A percentile compares a stretch with the other conserved stretches of the same genome.
Evolutionary conservation across 345 rosid species (phyloP).

Genomic region (Fremontodendron californicum): DNA sequence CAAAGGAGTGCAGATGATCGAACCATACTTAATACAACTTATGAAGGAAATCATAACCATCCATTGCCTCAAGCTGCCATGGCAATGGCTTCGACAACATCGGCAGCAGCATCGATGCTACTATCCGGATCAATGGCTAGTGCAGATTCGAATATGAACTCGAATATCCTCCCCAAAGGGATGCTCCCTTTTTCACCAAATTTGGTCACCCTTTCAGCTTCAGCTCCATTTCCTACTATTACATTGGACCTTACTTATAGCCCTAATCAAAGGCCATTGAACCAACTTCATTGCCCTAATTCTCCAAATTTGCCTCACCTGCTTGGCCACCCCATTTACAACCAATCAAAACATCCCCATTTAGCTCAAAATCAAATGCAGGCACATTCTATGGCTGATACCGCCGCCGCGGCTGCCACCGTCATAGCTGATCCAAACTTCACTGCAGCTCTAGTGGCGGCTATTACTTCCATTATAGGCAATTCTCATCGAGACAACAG

Average conservation of each 20-base stretch:
- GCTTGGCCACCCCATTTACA: slow-evolving; percentile 5
- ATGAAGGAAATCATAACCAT: slow-evolving; percentile 52
- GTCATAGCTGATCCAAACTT: slow-evolving; percentile 52
- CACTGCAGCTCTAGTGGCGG: slow-evolving; percentile 50
- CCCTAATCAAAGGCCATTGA: background rate
- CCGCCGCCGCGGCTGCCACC: slow-evolving; percentile 45
- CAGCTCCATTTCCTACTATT: slow-evolving; percentile 34
- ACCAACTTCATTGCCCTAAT: slow-evolving; percentile 2
- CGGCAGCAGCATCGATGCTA: slow-evolving; percentile 45
- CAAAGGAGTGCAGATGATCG: slow-evolving; percentile 48
- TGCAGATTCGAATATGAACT: slow-evolving; percentile 23
- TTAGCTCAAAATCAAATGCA: slow-evolving; percentile 5
- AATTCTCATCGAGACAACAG: slow-evolving; percentile 5
- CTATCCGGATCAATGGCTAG: slow-evolving; percentile 48
- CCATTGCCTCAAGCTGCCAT: slow-evolving; percentile 51
- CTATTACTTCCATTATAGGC: slow-evolving; percentile 43
- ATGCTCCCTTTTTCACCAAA: slow-evolving; percentile 10
- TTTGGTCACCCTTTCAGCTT: slow-evolving; percentile 28
- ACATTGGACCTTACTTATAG: slow-evolving; percentile 28
- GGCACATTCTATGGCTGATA: slow-evolving; percentile 4
- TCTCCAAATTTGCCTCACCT: background rate
- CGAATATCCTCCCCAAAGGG: slow-evolving; percentile 5
- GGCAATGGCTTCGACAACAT: slow-evolving; percentile 54
- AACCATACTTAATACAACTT: slow-evolving; percentile 40
- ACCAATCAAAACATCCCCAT: slow-evolving; percentile 23